Evolutionary conservation across 495 filamentous ascomycete genomes (phyloP).

Genomic region (Penicillium cosmopolitanum): DNA sequence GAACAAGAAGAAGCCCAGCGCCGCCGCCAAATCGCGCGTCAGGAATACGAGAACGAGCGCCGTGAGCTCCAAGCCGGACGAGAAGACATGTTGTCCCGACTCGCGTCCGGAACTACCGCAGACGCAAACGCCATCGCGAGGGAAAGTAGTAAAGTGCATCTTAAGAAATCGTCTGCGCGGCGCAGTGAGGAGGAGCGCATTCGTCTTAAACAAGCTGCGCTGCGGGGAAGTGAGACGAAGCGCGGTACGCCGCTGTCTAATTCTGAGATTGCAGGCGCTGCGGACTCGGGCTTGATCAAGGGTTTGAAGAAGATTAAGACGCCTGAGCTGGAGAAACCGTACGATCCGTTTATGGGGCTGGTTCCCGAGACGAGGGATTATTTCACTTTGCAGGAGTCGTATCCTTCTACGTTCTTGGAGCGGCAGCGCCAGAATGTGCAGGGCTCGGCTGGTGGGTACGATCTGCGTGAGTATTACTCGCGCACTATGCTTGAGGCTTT

Average conservation of each 20-base stretch:
- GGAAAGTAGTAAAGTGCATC: slow-evolving; percentile 63
- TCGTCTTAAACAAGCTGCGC: slow-evolving; percentile 48
- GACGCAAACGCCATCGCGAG: slow-evolving; percentile 56
- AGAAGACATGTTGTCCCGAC: slow-evolving; percentile 57
- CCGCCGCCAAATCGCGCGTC: slow-evolving; percentile 55
- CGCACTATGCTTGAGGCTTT: slow-evolving; percentile 87
- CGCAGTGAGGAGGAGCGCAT: slow-evolving; percentile 54
- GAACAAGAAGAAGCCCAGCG: slow-evolving; percentile 69
- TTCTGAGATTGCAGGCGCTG: slow-evolving; percentile 28
- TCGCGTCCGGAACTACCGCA: slow-evolving; percentile 51
- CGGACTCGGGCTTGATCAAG: slow-evolving; percentile 60
- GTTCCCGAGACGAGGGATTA: slow-evolving; percentile 65
- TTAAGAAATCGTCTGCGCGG: slow-evolving; percentile 66
- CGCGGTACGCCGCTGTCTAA: slow-evolving; percentile 30
- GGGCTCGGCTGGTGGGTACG: slow-evolving; percentile 80
- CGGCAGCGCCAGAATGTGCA: slow-evolving; percentile 58
- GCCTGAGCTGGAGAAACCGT: slow-evolving; percentile 70
- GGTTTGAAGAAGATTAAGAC: slow-evolving; percentile 71
- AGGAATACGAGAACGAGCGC: slow-evolving; percentile 68
- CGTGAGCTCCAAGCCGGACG: slow-evolving; percentile 62
- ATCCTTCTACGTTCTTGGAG: slow-evolving; percentile 68
- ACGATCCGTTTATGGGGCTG: slow-evolving; percentile 86
- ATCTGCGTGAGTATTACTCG: slow-evolving; percentile 76
- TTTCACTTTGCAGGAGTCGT: slow-evolving; percentile 67
- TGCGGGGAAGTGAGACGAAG: slow-evolving; percentile 42